phyloP scores from a whole-genome alignment of 805 yeast species.

The Candida maris region DNA sequence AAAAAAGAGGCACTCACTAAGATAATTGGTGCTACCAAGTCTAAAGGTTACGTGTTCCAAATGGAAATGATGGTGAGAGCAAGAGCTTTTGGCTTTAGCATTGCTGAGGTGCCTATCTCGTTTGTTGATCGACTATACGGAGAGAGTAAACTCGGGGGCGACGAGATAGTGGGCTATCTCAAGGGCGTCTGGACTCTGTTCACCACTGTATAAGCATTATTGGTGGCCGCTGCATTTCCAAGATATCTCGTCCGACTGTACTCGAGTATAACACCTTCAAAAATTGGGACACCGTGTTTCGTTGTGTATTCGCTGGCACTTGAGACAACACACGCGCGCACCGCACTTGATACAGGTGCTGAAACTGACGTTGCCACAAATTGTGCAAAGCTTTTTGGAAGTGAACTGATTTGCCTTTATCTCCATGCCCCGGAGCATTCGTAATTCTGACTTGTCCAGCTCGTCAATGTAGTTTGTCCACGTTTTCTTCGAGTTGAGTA shows the following conservation, averaged over 20 bases:
- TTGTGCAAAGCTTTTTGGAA: conserved; percentile 40
- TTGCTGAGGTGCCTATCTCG: conserved; percentile 76
- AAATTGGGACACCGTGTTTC: conserved; percentile 41
- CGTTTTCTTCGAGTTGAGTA: conserved; percentile 38
- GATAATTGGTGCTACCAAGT: conserved; percentile 62
- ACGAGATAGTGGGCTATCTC: conserved; percentile 72
- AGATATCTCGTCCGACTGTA: background rate
- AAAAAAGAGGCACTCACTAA: conserved; percentile 64
- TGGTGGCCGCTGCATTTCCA: background rate
- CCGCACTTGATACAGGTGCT: conserved; percentile 40
- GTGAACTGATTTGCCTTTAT: conserved; percentile 32
- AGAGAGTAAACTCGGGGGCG: conserved; percentile 75
- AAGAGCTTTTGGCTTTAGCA: conserved; percentile 63
- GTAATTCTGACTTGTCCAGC: conserved; percentile 34
- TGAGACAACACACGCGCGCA: conserved; percentile 40
- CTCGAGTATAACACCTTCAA: conserved; percentile 11
- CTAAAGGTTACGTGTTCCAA: conserved; percentile 81
- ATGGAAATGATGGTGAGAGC: conserved; percentile 90
- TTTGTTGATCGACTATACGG: conserved; percentile 80
- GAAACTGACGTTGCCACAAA: conserved; percentile 43
- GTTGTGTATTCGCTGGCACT: conserved; percentile 38
- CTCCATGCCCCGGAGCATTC: conserved; percentile 29
- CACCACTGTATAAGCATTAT: conserved; percentile 45
- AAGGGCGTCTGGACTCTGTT: conserved; percentile 74
- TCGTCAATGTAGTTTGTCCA: conserved; percentile 41